Conservation (phyloP, 2,329 filamentous ascomycete genomes). For the Chaetomiaceae sp. region DNA sequence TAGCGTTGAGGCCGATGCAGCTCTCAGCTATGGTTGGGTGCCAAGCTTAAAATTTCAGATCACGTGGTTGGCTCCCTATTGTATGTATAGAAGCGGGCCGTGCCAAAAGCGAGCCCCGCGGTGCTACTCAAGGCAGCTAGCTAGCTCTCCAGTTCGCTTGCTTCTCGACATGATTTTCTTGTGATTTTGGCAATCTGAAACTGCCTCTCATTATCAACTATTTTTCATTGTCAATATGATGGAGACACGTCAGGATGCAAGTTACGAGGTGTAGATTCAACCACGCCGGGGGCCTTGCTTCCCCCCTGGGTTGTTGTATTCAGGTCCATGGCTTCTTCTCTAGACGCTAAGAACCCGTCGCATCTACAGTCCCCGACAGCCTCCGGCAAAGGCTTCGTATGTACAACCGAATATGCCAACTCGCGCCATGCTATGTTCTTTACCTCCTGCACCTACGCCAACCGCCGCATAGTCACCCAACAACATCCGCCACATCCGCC, state of each 20-base stretch:
- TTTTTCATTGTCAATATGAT: no score
- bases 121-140: no score
- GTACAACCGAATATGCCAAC: neutral
- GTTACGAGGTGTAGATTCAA: neutral
- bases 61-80: conserved; percentile 6
- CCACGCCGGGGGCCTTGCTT: neutral
- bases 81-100: no score
- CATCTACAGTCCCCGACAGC: neutral
- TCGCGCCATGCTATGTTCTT: neutral
- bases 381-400: neutral
- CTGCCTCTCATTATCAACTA: no score
- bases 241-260: no score
- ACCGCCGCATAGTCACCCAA: neutral
- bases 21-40: neutral
- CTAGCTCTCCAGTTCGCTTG: no score
- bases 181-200: no score
- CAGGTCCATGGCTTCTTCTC: neutral
- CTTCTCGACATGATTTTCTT: no score
- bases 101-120: no score
- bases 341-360: neutral
- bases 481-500: neutral
- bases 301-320: neutral
- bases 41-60: conserved; percentile 12
- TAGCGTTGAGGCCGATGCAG: neutral
- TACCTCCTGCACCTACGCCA: no score